Evolutionary conservation across 2,329 filamentous ascomycete genomes (phyloP), one percentile per base, ranked within the genome.

Genomic region (Sphaerulina musiva): DNA sequence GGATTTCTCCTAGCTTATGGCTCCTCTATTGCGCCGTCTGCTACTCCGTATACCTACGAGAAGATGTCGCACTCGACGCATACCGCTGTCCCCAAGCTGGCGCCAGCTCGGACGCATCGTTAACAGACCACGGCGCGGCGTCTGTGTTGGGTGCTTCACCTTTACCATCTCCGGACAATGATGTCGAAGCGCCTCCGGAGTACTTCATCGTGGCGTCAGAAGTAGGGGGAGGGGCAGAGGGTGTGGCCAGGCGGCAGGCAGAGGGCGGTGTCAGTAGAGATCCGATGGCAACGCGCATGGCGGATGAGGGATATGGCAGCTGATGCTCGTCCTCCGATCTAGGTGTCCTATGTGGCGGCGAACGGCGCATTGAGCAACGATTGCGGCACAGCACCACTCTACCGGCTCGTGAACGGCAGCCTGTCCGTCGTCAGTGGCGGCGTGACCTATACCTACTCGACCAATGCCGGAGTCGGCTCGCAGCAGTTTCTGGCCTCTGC

Each of bases 401-500:
- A 55, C 39, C n/a, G 36, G 34, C 36, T 55, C 29, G 17, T 38
- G 14, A 55, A 55, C 23, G 53, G 41, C 9, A 32, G 20, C 8
- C n/a, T 55, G 6, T 38, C 46, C 4, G 39, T 42, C 4, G 39
- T 36, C 7, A 20, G 31, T 10, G 32, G 26, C 17, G 53, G 53
- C 7, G 34, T 8, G 8, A 40, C 47, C 26, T 49, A 43, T 26
- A 43, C 36, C 17, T 55, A 55, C 43, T 55, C 53, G n/a, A 55
- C 53, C 11, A 55, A 34, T 31, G 20, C 47, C 6, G 53, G 53
- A 10, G 11, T 55, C 9, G 23, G 5, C 12, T 32, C 26, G 11
- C 47, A 51, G 39, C 20, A 50, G 17, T 50, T 55, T 17, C 23
- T 51, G 44, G 42, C 53, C 11, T 40, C 12, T 29, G 39, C 11